Evolutionary conservation across 1,284 basidiomycete species (phyloP).

Genomic region (Omphalotus olearius): DNA sequence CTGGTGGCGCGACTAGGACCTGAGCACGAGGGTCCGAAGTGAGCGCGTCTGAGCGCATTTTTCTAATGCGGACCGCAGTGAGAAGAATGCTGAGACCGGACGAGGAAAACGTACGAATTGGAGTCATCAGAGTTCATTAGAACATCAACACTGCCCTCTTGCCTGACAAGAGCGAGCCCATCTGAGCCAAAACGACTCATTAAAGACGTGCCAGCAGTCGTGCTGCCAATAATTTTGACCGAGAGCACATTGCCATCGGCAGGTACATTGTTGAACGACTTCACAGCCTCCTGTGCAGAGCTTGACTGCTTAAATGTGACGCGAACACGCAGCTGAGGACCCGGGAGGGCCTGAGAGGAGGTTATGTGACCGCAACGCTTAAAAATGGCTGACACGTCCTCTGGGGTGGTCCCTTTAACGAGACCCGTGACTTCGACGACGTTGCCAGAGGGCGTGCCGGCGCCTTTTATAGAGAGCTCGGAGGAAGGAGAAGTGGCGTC

Average conservation of each 20-base stretch:
- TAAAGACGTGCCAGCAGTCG: conserved; percentile 43
- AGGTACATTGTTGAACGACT: conserved; percentile 74
- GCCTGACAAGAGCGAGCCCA: conserved; percentile 53
- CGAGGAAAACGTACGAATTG: conserved; percentile 53
- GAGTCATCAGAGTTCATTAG: conserved; percentile 50
- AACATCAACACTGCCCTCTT: conserved; percentile 65
- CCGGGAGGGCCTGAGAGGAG: conserved; percentile 38
- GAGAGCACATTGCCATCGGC: conserved; percentile 76
- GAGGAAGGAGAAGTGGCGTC: conserved; percentile 38
- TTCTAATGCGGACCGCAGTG: conserved; percentile 39
- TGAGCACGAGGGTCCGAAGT: conserved; percentile 63
- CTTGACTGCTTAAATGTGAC: conserved; percentile 67
- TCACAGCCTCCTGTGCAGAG: conserved; percentile 64
- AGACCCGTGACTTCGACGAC: conserved; percentile 76
- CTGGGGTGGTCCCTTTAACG: conserved; percentile 74
- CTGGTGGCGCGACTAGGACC: conserved; percentile 68
- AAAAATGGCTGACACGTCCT: conserved; percentile 85
- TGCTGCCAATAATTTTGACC: conserved; percentile 61
- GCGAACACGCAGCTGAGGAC: conserved; percentile 58
- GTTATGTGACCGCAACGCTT: conserved; percentile 71
- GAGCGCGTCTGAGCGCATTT: conserved; percentile 81
- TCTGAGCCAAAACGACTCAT: conserved; percentile 52
- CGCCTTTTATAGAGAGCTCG: conserved; percentile 70
- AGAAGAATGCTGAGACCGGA: background rate
- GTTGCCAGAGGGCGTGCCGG: conserved; percentile 50